A percentile compares a stretch with the other conserved stretches of the same genome.
These are phyloP conservation scores for Phyllosticta citrichinensis DNA, from an alignment of 2,329 filamentous ascomycete genomes.

Conservation along the genomic window DNA sequence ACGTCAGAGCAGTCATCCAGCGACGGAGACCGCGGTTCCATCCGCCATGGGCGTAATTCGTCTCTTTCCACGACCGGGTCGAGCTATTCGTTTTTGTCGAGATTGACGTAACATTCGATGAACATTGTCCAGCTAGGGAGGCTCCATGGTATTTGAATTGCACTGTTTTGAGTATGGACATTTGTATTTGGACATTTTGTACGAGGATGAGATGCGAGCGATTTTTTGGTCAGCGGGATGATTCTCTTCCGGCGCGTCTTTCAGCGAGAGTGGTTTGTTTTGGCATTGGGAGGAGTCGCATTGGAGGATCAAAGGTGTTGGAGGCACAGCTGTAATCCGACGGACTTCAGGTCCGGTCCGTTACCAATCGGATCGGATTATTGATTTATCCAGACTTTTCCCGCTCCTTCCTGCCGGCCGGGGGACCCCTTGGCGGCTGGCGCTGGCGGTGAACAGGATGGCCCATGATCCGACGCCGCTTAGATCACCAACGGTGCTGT, in stretches of 20 bases:
- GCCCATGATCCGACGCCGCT: background rate
- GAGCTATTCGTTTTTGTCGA: background rate
- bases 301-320: too few species aligned
- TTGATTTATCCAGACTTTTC: background rate
- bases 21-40: background rate
- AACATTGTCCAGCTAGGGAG: background rate
- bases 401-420: background rate
- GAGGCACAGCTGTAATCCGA: too few species aligned
- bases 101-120: background rate
- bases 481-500: background rate
- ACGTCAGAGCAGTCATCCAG: conserved; percentile 1
- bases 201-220: too few species aligned
- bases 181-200: background rate
- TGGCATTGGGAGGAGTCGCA: too few species aligned
- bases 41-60: background rate
- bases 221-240: too few species aligned
- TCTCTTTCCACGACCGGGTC: background rate
- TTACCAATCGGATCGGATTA: background rate
- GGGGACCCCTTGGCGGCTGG: background rate
- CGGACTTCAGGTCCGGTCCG: too few species aligned
- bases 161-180: background rate
- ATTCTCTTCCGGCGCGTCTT: too few species aligned
- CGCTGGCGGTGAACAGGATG: background rate
- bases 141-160: background rate
- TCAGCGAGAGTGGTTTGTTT: too few species aligned